Conservation (phyloP, 148 eudicot species). For the Cornus kousa region DNA sequence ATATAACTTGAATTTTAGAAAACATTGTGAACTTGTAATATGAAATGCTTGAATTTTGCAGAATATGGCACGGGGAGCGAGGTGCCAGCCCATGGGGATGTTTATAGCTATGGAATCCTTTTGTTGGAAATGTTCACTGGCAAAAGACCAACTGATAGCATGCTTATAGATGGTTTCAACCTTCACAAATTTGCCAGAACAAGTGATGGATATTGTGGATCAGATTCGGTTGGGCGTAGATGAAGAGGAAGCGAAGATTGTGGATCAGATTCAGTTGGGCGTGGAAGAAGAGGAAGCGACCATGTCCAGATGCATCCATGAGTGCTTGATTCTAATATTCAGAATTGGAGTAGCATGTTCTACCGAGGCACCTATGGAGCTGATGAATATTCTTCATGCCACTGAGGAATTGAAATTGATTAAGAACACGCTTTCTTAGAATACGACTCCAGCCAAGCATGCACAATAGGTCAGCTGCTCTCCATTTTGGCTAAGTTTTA, state of each 20-base stretch:
- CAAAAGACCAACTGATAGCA: slow-evolving; percentile 10
- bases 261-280: slow-evolving; percentile 5
- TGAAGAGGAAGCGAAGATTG: neutral
- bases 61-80: slow-evolving; percentile 18
- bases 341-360: neutral
- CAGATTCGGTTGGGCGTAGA: neutral
- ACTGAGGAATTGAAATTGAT: too few species aligned
- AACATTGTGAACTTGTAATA: too few species aligned
- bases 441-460: too few species aligned
- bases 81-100: slow-evolving; percentile 13
- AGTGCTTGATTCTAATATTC: neutral
- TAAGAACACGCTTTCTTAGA: too few species aligned
- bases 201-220: slow-evolving; percentile 11
- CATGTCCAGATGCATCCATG: too few species aligned
- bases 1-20: too few species aligned
- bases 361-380: slow-evolving; percentile 4
- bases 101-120: slow-evolving; percentile 18
- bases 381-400: neutral
- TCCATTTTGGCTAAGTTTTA: too few species aligned
- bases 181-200: neutral
- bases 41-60: slow-evolving; percentile 3
- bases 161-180: too few species aligned
- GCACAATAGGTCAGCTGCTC: too few species aligned
- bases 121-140: slow-evolving; percentile 20
- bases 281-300: neutral